These are phyloP conservation scores for Colletotrichum somersetense DNA, from an alignment of 2,329 filamentous ascomycete genomes.

Conservation along the genomic window DNA sequence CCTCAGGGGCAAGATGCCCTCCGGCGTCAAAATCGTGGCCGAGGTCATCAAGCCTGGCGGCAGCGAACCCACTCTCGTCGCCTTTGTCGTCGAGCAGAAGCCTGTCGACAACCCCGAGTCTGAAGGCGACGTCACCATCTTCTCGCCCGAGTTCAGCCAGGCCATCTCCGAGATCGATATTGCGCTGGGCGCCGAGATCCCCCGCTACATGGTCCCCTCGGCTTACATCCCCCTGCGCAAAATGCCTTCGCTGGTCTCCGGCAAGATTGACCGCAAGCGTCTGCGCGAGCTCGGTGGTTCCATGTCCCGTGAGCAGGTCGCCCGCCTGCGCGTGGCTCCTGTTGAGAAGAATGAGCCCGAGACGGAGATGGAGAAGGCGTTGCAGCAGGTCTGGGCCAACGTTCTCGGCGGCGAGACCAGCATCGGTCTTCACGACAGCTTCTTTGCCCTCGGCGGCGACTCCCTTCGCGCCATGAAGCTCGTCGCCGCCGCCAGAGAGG, in stretches of 20 bases:
- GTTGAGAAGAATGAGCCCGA: constrained; percentile 53
- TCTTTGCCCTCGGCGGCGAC: constrained; percentile 64
- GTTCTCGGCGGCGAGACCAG: constrained; percentile 53
- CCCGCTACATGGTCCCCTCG: constrained; percentile 63
- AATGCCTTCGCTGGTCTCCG: constrained; percentile 63
- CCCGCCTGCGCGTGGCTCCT: constrained; percentile 49
- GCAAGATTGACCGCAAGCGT: constrained; percentile 63
- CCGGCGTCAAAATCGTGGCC: constrained; percentile 58
- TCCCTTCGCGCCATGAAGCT: constrained; percentile 66
- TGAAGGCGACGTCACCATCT: constrained; percentile 46
- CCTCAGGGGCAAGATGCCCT: constrained; percentile 59
- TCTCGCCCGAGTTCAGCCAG: constrained; percentile 50
- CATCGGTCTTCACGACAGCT: constrained; percentile 56
- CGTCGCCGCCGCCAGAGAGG: constrained; percentile 57
- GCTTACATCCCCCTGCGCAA: constrained; percentile 59
- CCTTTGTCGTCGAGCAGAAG: constrained; percentile 56
- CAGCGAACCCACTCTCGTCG: constrained; percentile 60
- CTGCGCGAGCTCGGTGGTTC: constrained; percentile 59
- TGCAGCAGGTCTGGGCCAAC: constrained; percentile 54
- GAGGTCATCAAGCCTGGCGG: constrained; percentile 63
- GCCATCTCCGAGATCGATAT: constrained; percentile 50
- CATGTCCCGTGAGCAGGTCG: constrained; percentile 57
- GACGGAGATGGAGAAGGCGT: constrained; percentile 54
- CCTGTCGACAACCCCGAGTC: constrained; percentile 44
- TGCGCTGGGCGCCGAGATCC: constrained; percentile 52